phyloP scores from a whole-genome alignment of 2,329 filamentous ascomycete genomes.

The Proliferodiscus dingleyae region DNA sequence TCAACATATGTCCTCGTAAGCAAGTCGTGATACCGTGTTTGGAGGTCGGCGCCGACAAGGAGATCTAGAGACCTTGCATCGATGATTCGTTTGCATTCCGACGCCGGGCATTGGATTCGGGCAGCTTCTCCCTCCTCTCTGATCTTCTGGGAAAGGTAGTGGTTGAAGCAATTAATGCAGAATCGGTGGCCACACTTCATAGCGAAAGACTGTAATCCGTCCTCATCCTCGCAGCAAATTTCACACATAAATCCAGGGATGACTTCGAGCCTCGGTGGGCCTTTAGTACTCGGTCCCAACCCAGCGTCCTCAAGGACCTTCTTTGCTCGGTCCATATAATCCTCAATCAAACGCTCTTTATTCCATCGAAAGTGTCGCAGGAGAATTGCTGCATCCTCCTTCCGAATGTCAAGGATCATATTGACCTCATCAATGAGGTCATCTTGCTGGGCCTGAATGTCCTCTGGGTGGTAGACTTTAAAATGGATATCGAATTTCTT shows the following conservation, averaged over 20 bases:
- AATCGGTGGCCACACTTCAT: conserved; percentile 95
- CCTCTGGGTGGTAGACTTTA: conserved; percentile 71
- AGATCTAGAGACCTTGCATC: conserved; percentile 84
- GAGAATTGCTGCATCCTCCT: conserved; percentile 86
- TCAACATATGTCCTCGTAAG: conserved; percentile 95
- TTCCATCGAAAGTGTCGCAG: conserved; percentile 92
- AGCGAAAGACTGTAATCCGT: conserved; percentile 75
- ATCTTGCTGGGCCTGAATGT: conserved; percentile 82
- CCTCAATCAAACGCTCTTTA: conserved; percentile 88
- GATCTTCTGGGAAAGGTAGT: conserved; percentile 91
- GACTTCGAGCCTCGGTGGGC: conserved; percentile 62
- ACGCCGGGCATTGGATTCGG: conserved; percentile 86
- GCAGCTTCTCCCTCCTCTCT: conserved; percentile 92
- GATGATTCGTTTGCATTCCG: conserved; percentile 83
- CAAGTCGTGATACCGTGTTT: conserved; percentile 70
- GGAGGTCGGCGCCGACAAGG: conserved; percentile 56
- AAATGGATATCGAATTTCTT: conserved; percentile 80
- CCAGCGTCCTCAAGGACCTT: conserved; percentile 81
- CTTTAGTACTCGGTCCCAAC: conserved; percentile 59
- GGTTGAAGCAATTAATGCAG: conserved; percentile 85
- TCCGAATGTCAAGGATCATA: conserved; percentile 80
- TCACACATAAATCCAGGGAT: conserved; percentile 81
- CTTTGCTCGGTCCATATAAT: conserved; percentile 87
- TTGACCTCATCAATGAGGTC: conserved; percentile 86
- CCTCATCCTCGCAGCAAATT: conserved; percentile 90